Conservation (phyloP, 1,284 basidiomycete species). For the Rugosomyces carneus region DNA sequence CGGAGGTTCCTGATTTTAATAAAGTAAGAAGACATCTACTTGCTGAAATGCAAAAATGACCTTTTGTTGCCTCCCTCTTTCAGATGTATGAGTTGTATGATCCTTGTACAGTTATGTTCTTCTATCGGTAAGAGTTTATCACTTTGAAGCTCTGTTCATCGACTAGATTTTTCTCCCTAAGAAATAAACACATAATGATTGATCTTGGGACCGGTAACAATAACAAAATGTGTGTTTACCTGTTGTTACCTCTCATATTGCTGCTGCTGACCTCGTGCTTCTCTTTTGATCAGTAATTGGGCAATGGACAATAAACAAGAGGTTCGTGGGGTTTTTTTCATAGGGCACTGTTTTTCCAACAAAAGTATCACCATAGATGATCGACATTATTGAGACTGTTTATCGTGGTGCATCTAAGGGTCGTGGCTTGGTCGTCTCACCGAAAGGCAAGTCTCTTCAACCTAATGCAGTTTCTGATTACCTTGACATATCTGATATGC, state of each 20-base stretch:
- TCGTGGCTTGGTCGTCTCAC: constrained; percentile 95
- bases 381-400: constrained; percentile 98
- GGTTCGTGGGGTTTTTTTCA: constrained; percentile 36
- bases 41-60: not conserved
- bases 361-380: constrained; percentile 51
- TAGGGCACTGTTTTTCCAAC: constrained; percentile 1
- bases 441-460: constrained; percentile 65
- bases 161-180: constrained; percentile 25
- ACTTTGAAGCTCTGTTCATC: not conserved
- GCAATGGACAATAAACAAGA: constrained; percentile 97
- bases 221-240: constrained; percentile 85
- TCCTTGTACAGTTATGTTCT: constrained; percentile 96
- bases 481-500: constrained; percentile 6
- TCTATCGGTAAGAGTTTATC: constrained; percentile 73
- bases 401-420: constrained; percentile 98
- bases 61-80: not conserved
- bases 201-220: constrained; percentile 99
- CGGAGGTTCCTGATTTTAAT: constrained; percentile 97
- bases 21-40: constrained; percentile 53
- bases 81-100: constrained; percentile 96
- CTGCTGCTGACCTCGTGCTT: constrained; percentile 2
- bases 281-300: constrained; percentile 69
- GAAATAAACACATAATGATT: constrained; percentile 99
- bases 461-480: not conserved
- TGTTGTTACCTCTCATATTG: not conserved